Percentiles rank a stretch among this genome's conserved stretches.
Conservation (phyloP, 768 basidiomycete genomes). For the Suillus placidus region DNA sequence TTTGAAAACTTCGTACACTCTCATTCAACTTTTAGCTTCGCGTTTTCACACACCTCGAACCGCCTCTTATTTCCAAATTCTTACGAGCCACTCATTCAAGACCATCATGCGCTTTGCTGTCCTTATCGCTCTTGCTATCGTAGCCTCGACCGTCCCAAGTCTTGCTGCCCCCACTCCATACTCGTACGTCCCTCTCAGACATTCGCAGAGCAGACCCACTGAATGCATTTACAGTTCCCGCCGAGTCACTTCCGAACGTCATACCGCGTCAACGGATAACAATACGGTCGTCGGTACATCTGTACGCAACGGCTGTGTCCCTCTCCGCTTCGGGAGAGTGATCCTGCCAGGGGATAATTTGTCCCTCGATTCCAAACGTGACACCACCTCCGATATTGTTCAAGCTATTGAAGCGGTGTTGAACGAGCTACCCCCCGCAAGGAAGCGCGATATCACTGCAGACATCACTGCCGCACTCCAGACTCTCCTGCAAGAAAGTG, state of each 20-base stretch:
- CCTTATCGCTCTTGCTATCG: background rate
- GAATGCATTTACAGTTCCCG: background rate
- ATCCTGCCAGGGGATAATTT: background rate
- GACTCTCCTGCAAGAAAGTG: background rate
- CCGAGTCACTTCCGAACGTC: background rate
- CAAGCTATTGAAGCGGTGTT: background rate
- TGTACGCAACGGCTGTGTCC: background rate
- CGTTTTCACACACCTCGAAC: background rate
- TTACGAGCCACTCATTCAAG: background rate
- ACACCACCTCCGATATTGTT: background rate
- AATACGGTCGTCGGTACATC: background rate
- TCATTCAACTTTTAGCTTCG: background rate
- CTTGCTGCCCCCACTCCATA: background rate
- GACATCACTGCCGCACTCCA: background rate
- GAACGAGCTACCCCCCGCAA: background rate
- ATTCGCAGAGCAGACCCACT: background rate
- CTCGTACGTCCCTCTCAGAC: background rate
- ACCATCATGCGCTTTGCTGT: background rate
- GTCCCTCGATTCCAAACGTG: background rate
- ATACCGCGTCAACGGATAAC: background rate
- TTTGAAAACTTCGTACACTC: background rate
- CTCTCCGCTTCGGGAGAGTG: background rate
- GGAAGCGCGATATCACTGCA: background rate
- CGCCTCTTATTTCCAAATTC: background rate
- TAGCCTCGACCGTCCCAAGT: background rate